phyloP scores from a whole-genome alignment of 2,329 filamentous ascomycete species.

The Huntiella savannae region DNA sequence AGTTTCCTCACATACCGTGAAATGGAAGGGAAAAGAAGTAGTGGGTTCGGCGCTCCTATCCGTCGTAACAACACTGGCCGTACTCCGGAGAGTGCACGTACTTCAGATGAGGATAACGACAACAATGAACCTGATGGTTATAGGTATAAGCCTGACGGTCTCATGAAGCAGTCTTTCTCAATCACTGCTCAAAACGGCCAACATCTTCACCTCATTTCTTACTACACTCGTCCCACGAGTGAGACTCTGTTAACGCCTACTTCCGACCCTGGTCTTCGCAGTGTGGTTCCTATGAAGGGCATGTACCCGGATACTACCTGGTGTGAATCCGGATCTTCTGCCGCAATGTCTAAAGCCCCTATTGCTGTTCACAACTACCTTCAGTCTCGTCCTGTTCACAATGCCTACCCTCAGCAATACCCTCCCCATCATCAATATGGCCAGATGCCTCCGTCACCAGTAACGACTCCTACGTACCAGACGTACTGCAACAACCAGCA shows the following conservation, averaged over 20 bases:
- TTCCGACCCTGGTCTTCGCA: slow-evolving; percentile 57
- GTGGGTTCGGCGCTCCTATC: slow-evolving; percentile 38
- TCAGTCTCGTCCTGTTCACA: slow-evolving; percentile 15
- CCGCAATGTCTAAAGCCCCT: slow-evolving; percentile 60
- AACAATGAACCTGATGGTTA: slow-evolving; percentile 78
- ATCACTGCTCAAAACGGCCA: slow-evolving; percentile 80
- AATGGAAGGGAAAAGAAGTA: slow-evolving; percentile 95
- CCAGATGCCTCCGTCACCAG: slow-evolving; percentile 27
- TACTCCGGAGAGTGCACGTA: slow-evolving; percentile 64
- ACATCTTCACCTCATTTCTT: slow-evolving; percentile 93
- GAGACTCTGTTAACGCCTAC: slow-evolving; percentile 64
- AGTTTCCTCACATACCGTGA: slow-evolving; percentile 95
- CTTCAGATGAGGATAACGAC: slow-evolving; percentile 71
- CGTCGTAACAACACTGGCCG: slow-evolving; percentile 39
- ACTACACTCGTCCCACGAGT: slow-evolving; percentile 63
- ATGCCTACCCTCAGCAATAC: slow-evolving; percentile 21
- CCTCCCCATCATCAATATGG: slow-evolving; percentile 18
- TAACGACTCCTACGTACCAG: slow-evolving; percentile 33
- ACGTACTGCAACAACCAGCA: slow-evolving; percentile 18
- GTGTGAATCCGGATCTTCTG: slow-evolving; percentile 63
- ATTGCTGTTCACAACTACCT: slow-evolving; percentile 30
- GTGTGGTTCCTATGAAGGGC: slow-evolving; percentile 75
- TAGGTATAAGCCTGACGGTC: slow-evolving; percentile 82
- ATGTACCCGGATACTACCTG: slow-evolving; percentile 95
- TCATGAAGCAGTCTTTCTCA: slow-evolving; percentile 99